phyloP scores from a whole-genome alignment of 2,329 filamentous ascomycete species.

The Lecanicillium sp. region DNA sequence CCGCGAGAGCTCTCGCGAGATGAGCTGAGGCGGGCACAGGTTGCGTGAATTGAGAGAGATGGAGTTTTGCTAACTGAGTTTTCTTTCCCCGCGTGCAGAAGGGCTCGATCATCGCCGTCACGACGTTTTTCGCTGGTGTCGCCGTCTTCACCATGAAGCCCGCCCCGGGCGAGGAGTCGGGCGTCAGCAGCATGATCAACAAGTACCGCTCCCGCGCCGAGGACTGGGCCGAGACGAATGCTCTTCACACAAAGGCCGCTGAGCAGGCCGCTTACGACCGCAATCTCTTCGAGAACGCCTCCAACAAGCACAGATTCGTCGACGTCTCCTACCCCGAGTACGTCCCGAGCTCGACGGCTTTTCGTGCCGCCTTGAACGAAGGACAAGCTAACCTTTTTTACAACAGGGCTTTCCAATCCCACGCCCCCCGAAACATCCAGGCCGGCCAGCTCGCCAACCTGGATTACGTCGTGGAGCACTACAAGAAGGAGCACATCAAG shows the following conservation, averaged over 20 bases:
- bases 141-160: conserved; percentile 41
- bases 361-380: background rate
- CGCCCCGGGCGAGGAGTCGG: conserved; percentile 44
- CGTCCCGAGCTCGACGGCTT: conserved; percentile 24
- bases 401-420: conserved; percentile 42
- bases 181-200: conserved; percentile 39
- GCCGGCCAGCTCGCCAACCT: conserved; percentile 50
- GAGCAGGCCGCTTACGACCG: conserved; percentile 54
- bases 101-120: conserved; percentile 41
- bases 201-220: conserved; percentile 42
- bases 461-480: conserved; percentile 52
- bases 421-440: conserved; percentile 46
- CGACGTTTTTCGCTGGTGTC: conserved; percentile 18
- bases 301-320: conserved; percentile 38
- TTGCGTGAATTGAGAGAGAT: too few species aligned
- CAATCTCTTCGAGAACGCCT: conserved; percentile 45
- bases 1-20: too few species aligned
- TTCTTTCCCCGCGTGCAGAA: conserved; percentile 35
- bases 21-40: too few species aligned
- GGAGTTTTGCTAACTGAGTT: conserved; percentile 4
- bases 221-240: conserved; percentile 47
- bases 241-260: conserved; percentile 43
- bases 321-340: conserved; percentile 55
- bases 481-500: conserved; percentile 46
- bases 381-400: conserved; percentile 18